These are phyloP conservation scores for Handroanthus guayacan DNA, from an alignment of 257 asterid species.

Conservation along the genomic window DNA sequence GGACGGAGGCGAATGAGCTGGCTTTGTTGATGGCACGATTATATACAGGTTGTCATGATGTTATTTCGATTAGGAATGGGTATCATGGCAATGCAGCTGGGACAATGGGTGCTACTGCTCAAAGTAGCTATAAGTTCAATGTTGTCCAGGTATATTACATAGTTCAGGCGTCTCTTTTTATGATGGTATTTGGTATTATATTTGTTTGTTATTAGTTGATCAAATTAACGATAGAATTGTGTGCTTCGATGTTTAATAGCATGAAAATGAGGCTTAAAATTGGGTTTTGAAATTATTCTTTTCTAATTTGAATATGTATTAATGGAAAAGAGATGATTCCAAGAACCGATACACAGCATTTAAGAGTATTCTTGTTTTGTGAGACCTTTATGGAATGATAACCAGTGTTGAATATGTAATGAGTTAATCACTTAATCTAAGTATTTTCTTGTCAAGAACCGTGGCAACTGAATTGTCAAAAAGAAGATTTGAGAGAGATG, in stretches of 20 bases:
- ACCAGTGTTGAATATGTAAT: too few relatives aligned
- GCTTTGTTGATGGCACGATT: slow-evolving; percentile 87
- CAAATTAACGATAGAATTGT: neutral
- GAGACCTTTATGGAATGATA: too few relatives aligned
- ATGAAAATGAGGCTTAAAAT: neutral
- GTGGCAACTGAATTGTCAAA: too few relatives aligned
- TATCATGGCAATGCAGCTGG: slow-evolving; percentile 94
- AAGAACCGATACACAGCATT: neutral
- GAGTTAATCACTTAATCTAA: too few relatives aligned
- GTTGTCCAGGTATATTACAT: slow-evolving; percentile 71
- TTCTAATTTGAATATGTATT: neutral
- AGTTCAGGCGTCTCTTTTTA: neutral
- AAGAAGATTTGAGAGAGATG: too few relatives aligned
- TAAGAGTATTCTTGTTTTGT: neutral
- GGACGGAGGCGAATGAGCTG: slow-evolving; percentile 95
- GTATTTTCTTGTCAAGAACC: neutral
- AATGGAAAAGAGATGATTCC: neutral
- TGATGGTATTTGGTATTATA: neutral
- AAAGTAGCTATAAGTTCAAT: slow-evolving; percentile 83
- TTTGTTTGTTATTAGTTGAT: neutral
- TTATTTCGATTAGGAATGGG: slow-evolving; percentile 83
- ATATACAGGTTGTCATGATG: slow-evolving; percentile 75
- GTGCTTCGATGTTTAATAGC: neutral
- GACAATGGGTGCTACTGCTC: slow-evolving; percentile 92
- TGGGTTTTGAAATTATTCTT: neutral